phyloP scores from a whole-genome alignment of 2,329 filamentous ascomycete genomes.

The Corinectria fuckeliana region DNA sequence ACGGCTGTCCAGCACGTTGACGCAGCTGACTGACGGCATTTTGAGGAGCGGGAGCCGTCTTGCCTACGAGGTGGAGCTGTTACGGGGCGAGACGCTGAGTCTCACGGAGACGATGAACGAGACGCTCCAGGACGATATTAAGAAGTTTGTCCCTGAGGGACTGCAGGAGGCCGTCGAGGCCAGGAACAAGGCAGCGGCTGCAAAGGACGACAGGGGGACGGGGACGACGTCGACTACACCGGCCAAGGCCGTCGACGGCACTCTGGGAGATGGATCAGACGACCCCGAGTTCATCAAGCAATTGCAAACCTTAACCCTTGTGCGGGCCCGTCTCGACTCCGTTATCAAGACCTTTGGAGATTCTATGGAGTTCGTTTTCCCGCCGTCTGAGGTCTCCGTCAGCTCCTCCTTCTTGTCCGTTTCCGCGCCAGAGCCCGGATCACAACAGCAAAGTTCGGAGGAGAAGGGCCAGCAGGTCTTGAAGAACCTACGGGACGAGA shows the following conservation, averaged over 20 bases:
- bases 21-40: slow-evolving; percentile 93
- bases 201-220: slow-evolving; percentile 27
- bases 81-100: slow-evolving; percentile 86
- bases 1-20: slow-evolving; percentile 79
- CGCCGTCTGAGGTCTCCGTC: slow-evolving; percentile 84
- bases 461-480: slow-evolving; percentile 88
- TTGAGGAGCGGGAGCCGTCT: slow-evolving; percentile 85
- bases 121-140: slow-evolving; percentile 73
- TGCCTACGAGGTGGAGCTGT: slow-evolving; percentile 91
- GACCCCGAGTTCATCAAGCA: slow-evolving; percentile 77
- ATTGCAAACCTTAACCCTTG: slow-evolving; percentile 80
- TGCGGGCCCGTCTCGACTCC: slow-evolving; percentile 82
- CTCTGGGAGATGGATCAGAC: slow-evolving; percentile 29
- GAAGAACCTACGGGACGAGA: slow-evolving; percentile 72
- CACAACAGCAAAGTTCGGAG: slow-evolving; percentile 71
- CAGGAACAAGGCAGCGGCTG: slow-evolving; percentile 25
- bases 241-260: slow-evolving; percentile 8
- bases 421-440: slow-evolving; percentile 79
- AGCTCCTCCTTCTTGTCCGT: slow-evolving; percentile 88
- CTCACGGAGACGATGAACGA: slow-evolving; percentile 80
- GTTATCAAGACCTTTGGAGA: slow-evolving; percentile 93
- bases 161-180: slow-evolving; percentile 43
- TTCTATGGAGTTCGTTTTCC: slow-evolving; percentile 93
- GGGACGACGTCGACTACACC: slow-evolving; percentile 37
- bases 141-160: slow-evolving; percentile 70